Conservation (phyloP, 371 early-diverging fungal genomes). For the Rhizomucor pusillus region DNA sequence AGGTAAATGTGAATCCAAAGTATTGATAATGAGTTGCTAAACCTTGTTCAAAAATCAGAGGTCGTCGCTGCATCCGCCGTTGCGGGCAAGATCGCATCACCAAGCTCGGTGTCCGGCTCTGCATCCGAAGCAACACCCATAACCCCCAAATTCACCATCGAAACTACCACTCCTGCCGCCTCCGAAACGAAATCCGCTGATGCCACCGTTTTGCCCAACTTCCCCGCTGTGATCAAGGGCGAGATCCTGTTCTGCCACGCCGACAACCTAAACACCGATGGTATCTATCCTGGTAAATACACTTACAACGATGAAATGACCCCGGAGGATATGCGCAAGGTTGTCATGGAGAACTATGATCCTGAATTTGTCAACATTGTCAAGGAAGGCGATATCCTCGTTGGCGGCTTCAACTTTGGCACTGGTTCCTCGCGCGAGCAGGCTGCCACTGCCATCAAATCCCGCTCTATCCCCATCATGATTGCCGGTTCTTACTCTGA, state of each 20-base stretch:
- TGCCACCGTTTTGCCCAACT: slow-evolving; percentile 60
- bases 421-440: slow-evolving; percentile 96
- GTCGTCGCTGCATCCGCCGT: slow-evolving; percentile 91
- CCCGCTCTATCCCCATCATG: slow-evolving; percentile 81
- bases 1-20: slow-evolving; percentile 14
- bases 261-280: slow-evolving; percentile 96
- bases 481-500: slow-evolving; percentile 91
- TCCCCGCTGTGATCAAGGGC: slow-evolving; percentile 71
- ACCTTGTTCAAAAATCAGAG: too few relatives aligned
- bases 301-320: slow-evolving; percentile 94
- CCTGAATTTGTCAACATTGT: slow-evolving; percentile 73
- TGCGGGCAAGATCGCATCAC: slow-evolving; percentile 76
- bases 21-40: too few relatives aligned
- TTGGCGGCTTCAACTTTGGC: slow-evolving; percentile 94
- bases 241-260: slow-evolving; percentile 82
- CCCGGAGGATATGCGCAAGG: slow-evolving; percentile 82
- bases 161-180: slow-evolving; percentile 8
- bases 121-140: slow-evolving; percentile 10
- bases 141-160: slow-evolving; percentile 18
- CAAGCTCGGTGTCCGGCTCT: slow-evolving; percentile 28
- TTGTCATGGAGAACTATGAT: slow-evolving; percentile 98
- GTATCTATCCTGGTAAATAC: slow-evolving; percentile 94
- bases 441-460: slow-evolving; percentile 91
- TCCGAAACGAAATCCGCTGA: slow-evolving; percentile 8
- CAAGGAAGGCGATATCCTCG: slow-evolving; percentile 74